phyloP scores from a whole-genome alignment of 2,329 filamentous ascomycete species.

The Curvularia spicifera region DNA sequence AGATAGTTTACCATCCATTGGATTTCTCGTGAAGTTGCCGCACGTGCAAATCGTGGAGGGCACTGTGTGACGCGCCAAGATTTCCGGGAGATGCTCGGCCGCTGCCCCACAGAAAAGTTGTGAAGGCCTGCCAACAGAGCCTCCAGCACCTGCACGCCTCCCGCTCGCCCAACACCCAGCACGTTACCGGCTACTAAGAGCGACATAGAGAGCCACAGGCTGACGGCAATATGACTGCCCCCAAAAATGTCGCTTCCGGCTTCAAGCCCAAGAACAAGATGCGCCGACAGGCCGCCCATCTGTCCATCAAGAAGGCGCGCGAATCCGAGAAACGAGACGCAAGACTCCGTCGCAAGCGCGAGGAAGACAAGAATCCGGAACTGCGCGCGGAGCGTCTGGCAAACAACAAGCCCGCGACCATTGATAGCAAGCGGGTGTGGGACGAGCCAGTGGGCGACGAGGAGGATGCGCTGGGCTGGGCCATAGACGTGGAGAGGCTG shows the following conservation, averaged over 20 bases:
- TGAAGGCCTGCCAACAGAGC: not conserved
- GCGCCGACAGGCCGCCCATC: conserved; percentile 76
- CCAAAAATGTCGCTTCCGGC: conserved; percentile 56
- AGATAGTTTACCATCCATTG: conserved; percentile 12
- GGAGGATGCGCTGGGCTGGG: conserved; percentile 52
- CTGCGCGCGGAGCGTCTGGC: conserved; percentile 75
- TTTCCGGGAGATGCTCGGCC: conserved; percentile 12
- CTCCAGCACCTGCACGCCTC: conserved; percentile 2
- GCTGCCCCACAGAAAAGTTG: conserved; percentile 27
- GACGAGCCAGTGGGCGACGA: conserved; percentile 63
- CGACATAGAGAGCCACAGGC: conserved; percentile 6
- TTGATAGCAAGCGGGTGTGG: conserved; percentile 70
- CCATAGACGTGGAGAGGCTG: conserved; percentile 54
- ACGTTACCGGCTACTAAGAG: conserved; percentile 17
- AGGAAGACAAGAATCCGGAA: conserved; percentile 82
- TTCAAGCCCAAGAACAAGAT: conserved; percentile 76
- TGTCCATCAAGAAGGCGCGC: conserved; percentile 78
- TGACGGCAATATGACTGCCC: conserved; percentile 56
- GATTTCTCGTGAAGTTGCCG: conserved; percentile 15
- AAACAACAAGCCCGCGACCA: conserved; percentile 71
- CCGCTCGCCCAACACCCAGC: not conserved
- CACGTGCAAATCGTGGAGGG: conserved; percentile 1
- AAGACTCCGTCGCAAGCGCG: conserved; percentile 78
- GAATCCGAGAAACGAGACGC: conserved; percentile 77
- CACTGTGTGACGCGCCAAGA: conserved; percentile 16